phyloP scores from a whole-genome alignment of 2,329 filamentous ascomycete genomes.

The Fusarium incarnatum region DNA sequence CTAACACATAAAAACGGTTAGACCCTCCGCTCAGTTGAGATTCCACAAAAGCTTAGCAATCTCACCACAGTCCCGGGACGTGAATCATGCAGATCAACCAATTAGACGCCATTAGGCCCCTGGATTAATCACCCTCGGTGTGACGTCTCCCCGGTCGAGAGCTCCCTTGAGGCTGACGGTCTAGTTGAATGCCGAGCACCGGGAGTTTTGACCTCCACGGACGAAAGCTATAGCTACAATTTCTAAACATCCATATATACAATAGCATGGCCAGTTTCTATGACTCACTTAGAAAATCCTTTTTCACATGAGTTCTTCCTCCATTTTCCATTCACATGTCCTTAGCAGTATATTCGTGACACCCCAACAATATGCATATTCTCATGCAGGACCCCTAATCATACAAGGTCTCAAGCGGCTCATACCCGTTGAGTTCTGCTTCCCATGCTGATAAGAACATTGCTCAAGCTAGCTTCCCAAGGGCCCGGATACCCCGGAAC shows the following conservation, averaged over 20 bases:
- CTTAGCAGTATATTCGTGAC: not conserved
- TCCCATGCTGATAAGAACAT: slow-evolving; percentile 8
- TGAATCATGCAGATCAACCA: slow-evolving; percentile 21
- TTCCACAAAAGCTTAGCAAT: slow-evolving; percentile 38
- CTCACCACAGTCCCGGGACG: slow-evolving; percentile 18
- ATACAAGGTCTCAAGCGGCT: slow-evolving; percentile 9
- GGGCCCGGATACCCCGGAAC: slow-evolving; percentile 36
- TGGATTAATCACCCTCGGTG: slow-evolving; percentile 44
- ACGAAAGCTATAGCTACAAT: not conserved
- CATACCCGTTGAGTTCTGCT: slow-evolving; percentile 9
- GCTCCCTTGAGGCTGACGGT: not conserved
- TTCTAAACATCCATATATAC: not conserved
- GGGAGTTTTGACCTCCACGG: not conserved
- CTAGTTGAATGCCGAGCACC: slow-evolving; percentile 16
- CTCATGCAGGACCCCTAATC: not conserved
- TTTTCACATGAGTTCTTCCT: not conserved
- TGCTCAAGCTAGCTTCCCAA: slow-evolving; percentile 4
- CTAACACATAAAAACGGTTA: slow-evolving; percentile 18
- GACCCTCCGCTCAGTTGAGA: not conserved
- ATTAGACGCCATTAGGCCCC: slow-evolving; percentile 16
- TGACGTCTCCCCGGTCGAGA: slow-evolving; percentile 23
- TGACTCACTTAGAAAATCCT: not conserved
- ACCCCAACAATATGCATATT: not conserved
- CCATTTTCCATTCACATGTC: not conserved
- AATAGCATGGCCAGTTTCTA: not conserved